Evolutionary conservation across 2,329 filamentous ascomycete genomes (phyloP).

Genomic region (Huntiella savannae): DNA sequence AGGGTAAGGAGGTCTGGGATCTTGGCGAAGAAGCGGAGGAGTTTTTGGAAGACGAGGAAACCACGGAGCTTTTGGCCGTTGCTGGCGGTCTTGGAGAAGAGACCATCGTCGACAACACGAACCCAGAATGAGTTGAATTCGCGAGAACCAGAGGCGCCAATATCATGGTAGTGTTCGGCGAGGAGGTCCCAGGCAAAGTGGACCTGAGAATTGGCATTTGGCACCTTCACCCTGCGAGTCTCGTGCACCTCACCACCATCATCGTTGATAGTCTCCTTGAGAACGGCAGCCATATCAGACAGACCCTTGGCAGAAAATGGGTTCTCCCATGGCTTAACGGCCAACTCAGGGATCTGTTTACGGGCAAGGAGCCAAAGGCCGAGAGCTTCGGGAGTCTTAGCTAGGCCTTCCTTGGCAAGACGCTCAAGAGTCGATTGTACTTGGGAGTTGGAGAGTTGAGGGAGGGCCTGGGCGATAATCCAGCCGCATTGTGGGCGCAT

Average conservation of each 20-base stretch:
- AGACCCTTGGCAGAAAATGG: conserved; percentile 54
- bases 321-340: conserved; percentile 56
- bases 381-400: conserved; percentile 71
- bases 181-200: conserved; percentile 81
- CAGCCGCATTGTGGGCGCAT: conserved; percentile 73
- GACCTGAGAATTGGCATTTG: conserved; percentile 60
- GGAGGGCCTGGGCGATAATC: conserved; percentile 55
- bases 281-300: conserved; percentile 48
- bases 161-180: conserved; percentile 32
- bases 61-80: conserved; percentile 84
- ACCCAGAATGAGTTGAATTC: conserved; percentile 67
- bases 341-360: conserved; percentile 42
- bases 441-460: conserved; percentile 38
- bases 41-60: conserved; percentile 68
- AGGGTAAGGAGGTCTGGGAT: conserved; percentile 28
- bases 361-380: conserved; percentile 66
- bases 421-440: conserved; percentile 43
- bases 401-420: conserved; percentile 44
- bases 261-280: conserved; percentile 50
- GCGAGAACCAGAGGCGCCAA: conserved; percentile 20
- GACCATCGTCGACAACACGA: conserved; percentile 65
- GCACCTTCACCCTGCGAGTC: conserved; percentile 35
- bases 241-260: conserved; percentile 21
- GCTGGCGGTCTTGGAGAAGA: conserved; percentile 67
- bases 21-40: conserved; percentile 36